Conservation (phyloP, 257 asterid genomes). For the Solanum paucissectum region DNA sequence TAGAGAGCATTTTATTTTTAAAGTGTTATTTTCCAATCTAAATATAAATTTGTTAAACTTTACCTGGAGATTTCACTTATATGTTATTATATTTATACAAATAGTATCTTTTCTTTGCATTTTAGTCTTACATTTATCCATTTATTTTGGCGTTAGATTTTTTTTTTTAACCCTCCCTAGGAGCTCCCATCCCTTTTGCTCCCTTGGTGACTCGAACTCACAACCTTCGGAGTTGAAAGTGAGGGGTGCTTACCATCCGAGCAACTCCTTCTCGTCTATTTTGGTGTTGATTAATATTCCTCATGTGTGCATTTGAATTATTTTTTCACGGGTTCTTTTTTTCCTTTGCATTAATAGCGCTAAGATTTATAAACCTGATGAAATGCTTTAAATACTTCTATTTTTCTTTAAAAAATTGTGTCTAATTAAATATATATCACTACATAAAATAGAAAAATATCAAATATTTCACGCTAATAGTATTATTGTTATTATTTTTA, state of each 20-base stretch:
- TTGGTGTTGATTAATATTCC: neutral
- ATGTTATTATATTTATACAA: too few species aligned
- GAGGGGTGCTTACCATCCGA: too few species aligned
- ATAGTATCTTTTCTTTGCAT: neutral
- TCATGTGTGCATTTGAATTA: neutral
- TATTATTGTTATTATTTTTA: neutral
- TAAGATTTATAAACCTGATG: neutral
- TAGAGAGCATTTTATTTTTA: fast-evolving
- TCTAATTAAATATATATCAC: neutral
- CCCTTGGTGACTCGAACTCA: too few species aligned
- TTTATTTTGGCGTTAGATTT: neutral
- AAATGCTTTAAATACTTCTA: neutral
- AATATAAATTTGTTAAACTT: neutral
- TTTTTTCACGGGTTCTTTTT: neutral
- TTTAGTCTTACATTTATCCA: neutral
- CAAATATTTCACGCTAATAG: neutral
- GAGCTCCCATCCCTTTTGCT: too few species aligned
- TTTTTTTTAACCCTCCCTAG: too few species aligned
- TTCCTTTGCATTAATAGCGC: neutral
- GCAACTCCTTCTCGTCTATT: neutral
- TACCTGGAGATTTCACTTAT: neutral
- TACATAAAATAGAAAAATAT: neutral
- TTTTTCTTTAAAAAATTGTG: neutral
- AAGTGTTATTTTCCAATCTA: fast-evolving
- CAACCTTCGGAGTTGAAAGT: too few species aligned